Base-by-base conservation (phyloP, 768 basidiomycete genomes). In the Naematelia encephala region DNA sequence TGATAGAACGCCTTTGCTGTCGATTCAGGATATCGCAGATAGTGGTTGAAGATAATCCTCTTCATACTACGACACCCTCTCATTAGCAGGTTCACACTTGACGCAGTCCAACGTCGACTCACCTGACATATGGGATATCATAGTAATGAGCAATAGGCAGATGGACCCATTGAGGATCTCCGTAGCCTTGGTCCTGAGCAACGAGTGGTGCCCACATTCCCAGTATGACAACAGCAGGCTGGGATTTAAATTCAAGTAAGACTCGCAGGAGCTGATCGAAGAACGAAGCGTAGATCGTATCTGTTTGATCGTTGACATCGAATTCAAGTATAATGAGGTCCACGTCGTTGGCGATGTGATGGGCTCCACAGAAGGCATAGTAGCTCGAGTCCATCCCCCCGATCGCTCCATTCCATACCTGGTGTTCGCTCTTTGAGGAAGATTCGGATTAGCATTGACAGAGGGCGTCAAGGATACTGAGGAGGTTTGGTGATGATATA, bases 301-400 rank as follows among this genome's bases (percentile, higher is more conserved):
- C 67, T 11, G 72, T 54, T 59, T 74, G 72, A 56, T 76, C 74
- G 50, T 76, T 76, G 26, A 76, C 72, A 57, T 76, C 74, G 56
- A 76, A 76, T 51, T 76, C 74, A 8, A 76, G 59, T 22, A 76
- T 63, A 49, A 76, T 71, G 14, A 76, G 61, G 52, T 76, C 72
- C 2, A 69, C 67, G 52, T 76, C 72, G 26, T 45, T 43, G 0
- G 68, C 63, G 23, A 74, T 72, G 51, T 76, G 74, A 50, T 76
- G 74, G 14, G 72, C 68, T 1, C 74, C 74, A 56, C 74, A 76
- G 59, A 76, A 76, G 4, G 74, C 74, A 42, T 76, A 76, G 54
- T 76, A 76, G 42, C 72, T 72, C 34, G 70, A 70, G 53, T 76
- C 74, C 74, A 76, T 74, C 12, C 70, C 74, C 0, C 74, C 74